Evolutionary conservation across 495 filamentous ascomycete genomes (phyloP).

Genomic region (Penicillium atrosanguineum): DNA sequence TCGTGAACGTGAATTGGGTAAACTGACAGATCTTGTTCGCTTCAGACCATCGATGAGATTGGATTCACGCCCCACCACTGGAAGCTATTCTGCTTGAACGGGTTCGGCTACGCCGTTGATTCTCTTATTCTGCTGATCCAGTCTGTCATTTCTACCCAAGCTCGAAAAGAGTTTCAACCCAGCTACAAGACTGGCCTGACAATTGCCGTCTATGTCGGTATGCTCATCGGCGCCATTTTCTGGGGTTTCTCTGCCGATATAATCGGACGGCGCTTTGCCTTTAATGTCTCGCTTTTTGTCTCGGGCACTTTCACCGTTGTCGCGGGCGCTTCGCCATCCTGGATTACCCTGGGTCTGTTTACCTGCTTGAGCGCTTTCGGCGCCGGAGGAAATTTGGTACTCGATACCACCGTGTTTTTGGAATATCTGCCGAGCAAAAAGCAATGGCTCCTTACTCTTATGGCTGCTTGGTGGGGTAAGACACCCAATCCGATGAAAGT

Average conservation of each 20-base stretch:
- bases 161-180: conserved; percentile 57
- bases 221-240: conserved; percentile 53
- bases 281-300: conserved; percentile 50
- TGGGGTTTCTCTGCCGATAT: conserved; percentile 55
- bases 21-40: not conserved
- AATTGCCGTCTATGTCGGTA: conserved; percentile 9
- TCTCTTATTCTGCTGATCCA: conserved; percentile 66
- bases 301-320: conserved; percentile 48
- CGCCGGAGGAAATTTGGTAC: conserved; percentile 64
- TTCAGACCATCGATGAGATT: conserved; percentile 68
- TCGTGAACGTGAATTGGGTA: not conserved
- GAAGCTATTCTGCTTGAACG: conserved; percentile 65
- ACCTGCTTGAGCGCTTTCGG: conserved; percentile 45
- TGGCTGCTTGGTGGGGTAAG: conserved; percentile 52
- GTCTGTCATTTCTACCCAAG: conserved; percentile 58
- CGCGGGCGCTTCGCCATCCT: conserved; percentile 48
- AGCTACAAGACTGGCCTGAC: conserved; percentile 42
- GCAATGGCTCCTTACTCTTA: conserved; percentile 47
- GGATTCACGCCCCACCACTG: conserved; percentile 66
- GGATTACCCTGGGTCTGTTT: conserved; percentile 48
- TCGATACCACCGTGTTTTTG: conserved; percentile 63
- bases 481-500: not conserved
- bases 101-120: conserved; percentile 71
- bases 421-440: conserved; percentile 48
- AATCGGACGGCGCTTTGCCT: conserved; percentile 53